Evolutionary conservation across 2,329 filamentous ascomycete species (phyloP).

Genomic region (Aspergillus costaricaensis): DNA sequence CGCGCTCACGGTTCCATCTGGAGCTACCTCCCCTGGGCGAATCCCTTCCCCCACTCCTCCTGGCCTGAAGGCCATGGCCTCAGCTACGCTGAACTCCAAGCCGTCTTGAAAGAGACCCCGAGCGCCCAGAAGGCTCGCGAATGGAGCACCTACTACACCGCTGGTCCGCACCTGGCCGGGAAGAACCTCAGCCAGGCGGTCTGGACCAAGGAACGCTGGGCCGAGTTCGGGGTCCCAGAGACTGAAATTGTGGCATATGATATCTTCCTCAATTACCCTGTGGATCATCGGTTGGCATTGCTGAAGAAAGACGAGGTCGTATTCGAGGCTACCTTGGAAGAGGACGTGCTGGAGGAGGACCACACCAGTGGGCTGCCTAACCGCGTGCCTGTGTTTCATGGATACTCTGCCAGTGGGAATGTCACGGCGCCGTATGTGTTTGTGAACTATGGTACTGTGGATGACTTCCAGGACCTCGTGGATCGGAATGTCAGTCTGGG

Average conservation of each 20-base stretch:
- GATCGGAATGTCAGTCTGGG: constrained; percentile 72
- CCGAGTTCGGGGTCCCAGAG: constrained; percentile 66
- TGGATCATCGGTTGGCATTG: constrained; percentile 69
- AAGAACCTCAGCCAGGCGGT: constrained; percentile 75
- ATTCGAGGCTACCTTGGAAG: constrained; percentile 79
- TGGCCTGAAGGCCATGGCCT: constrained; percentile 51
- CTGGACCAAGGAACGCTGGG: constrained; percentile 75
- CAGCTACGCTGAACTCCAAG: constrained; percentile 56
- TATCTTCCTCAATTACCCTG: constrained; percentile 75
- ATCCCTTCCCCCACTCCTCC: constrained; percentile 38
- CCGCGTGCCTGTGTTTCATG: constrained; percentile 87
- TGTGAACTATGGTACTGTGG: constrained; percentile 86
- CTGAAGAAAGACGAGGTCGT: constrained; percentile 63
- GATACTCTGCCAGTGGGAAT: constrained; percentile 89
- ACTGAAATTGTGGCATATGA: constrained; percentile 68
- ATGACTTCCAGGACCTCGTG: constrained; percentile 80
- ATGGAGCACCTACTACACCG: constrained; percentile 78
- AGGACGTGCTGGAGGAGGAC: constrained; percentile 83
- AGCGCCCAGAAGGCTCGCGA: constrained; percentile 60
- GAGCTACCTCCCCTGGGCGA: constrained; percentile 44
- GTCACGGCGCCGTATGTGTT: constrained; percentile 86
- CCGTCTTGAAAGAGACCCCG: constrained; percentile 57
- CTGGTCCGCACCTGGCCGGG: constrained; percentile 73
- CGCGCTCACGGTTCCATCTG: constrained; percentile 40
- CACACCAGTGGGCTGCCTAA: constrained; percentile 71